Percentiles rank a stretch among this genome's conserved stretches.
phyloP scores from a whole-genome alignment of 306 rosid species.

The Begonia peltatifolia region DNA sequence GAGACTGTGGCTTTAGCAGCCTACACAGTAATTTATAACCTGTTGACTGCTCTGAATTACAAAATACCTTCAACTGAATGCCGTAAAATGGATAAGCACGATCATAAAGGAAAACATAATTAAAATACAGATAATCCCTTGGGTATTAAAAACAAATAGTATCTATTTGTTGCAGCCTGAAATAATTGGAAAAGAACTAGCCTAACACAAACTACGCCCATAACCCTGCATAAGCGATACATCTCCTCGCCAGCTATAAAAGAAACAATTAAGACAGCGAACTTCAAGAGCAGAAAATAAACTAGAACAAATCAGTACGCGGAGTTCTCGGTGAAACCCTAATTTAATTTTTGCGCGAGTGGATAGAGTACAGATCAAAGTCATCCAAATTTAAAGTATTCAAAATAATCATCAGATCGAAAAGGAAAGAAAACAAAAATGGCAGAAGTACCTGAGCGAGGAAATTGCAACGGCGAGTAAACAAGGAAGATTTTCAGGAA shows the following conservation, averaged over 20 bases:
- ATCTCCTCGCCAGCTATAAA: slow-evolving; percentile 1
- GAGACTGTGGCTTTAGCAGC: no score
- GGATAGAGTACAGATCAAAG: slow-evolving; percentile 1
- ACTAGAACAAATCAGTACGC: background rate
- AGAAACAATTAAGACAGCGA: background rate
- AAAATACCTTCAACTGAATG: no score
- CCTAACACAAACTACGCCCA: background rate
- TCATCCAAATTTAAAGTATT: slow-evolving; percentile 2
- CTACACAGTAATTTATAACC: no score
- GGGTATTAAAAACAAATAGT: background rate
- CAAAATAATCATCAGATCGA: slow-evolving; percentile 2
- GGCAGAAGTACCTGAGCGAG: slow-evolving; percentile 7
- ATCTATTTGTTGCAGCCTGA: background rate
- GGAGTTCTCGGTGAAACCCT: slow-evolving; percentile 2
- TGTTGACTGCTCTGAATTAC: no score
- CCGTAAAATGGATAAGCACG: no score
- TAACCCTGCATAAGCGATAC: background rate
- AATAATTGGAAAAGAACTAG: background rate
- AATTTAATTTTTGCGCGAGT: background rate
- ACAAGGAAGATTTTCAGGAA: slow-evolving; percentile 9
- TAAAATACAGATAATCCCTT: background rate
- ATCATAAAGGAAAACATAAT: background rate
- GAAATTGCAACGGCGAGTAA: background rate
- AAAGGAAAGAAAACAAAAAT: background rate
- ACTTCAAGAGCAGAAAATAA: background rate